These are phyloP conservation scores for Pseudogymnoascus sp. DNA, from an alignment of 2,329 filamentous ascomycete genomes.

Conservation along the genomic window DNA sequence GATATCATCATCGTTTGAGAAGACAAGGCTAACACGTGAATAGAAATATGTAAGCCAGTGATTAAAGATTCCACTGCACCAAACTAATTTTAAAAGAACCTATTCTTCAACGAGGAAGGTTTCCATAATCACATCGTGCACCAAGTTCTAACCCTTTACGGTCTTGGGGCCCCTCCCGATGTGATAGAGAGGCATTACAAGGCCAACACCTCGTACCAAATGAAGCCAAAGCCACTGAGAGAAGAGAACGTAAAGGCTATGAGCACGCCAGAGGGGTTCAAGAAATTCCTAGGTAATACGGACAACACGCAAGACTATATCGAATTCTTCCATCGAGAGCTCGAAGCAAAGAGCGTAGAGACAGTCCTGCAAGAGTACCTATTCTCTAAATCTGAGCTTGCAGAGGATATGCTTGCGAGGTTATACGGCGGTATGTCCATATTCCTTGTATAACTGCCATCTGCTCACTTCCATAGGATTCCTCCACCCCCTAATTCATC, in stretches of 20 bases:
- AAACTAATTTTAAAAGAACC: constrained; percentile 62
- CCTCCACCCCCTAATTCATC: constrained; percentile 73
- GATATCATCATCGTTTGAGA: constrained; percentile 8
- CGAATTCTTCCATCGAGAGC: constrained; percentile 66
- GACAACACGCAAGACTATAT: constrained; percentile 67
- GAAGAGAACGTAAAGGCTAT: constrained; percentile 42
- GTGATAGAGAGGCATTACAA: constrained; percentile 58
- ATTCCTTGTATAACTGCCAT: background rate
- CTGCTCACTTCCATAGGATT: constrained; percentile 42
- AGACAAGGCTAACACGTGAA: constrained; percentile 10
- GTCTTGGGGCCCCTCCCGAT: constrained; percentile 57
- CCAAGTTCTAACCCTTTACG: constrained; percentile 67
- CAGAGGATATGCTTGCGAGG: constrained; percentile 61
- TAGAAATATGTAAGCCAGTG: constrained; percentile 7
- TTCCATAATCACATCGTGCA: constrained; percentile 85
- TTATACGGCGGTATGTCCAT: constrained; percentile 51
- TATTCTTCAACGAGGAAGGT: constrained; percentile 67
- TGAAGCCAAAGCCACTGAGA: constrained; percentile 41
- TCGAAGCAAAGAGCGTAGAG: constrained; percentile 56
- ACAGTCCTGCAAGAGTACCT: constrained; percentile 57
- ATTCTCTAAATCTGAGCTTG: constrained; percentile 56
- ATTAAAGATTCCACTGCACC: constrained; percentile 22
- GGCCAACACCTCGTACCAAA: constrained; percentile 60
- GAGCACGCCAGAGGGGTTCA: constrained; percentile 45
- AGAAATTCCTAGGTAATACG: constrained; percentile 53